A percentile compares a stretch with the other conserved stretches of the same genome.
These are phyloP conservation scores for Sporothrix euskadiensis DNA, from an alignment of 2,329 filamentous ascomycete genomes.

Conservation along the genomic window DNA sequence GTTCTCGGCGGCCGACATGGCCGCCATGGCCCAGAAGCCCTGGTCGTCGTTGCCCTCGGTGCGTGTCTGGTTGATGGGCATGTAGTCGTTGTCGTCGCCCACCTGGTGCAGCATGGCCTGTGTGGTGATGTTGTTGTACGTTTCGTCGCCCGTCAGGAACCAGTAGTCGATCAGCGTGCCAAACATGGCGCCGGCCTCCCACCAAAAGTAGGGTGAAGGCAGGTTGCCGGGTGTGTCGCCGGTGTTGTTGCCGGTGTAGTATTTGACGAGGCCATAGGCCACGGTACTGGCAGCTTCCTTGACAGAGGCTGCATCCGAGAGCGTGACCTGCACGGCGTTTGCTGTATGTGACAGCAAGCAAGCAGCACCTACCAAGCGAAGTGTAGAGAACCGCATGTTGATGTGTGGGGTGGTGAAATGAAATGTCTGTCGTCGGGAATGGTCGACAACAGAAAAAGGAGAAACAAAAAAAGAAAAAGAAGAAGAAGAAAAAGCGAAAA, in stretches of 20 bases:
- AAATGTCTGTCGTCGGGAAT: neutral
- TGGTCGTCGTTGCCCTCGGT: constrained; percentile 72
- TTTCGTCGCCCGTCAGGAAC: constrained; percentile 65
- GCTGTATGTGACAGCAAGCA: constrained; percentile 30
- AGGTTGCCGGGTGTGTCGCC: constrained; percentile 60
- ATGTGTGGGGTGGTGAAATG: neutral
- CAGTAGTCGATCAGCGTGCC: constrained; percentile 72
- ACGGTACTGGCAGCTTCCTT: constrained; percentile 51
- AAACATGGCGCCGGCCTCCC: constrained; percentile 73
- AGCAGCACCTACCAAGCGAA: constrained; percentile 25
- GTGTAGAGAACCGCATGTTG: constrained; percentile 20
- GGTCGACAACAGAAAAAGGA: neutral
- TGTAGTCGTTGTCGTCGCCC: constrained; percentile 61
- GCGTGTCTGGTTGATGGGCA: constrained; percentile 65
- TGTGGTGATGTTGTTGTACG: constrained; percentile 61
- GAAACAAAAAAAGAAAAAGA: neutral
- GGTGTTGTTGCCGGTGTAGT: constrained; percentile 59
- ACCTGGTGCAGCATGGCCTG: constrained; percentile 63
- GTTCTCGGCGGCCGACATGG: constrained; percentile 75
- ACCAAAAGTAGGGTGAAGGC: constrained; percentile 69
- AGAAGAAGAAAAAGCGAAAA: constrained; percentile 12
- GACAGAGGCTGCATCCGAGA: constrained; percentile 49
- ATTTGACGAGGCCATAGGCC: constrained; percentile 44
- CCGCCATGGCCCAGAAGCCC: constrained; percentile 83
- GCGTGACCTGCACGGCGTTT: constrained; percentile 29